phyloP scores from a whole-genome alignment of 2,329 filamentous ascomycete genomes.

The Colletotrichum godetiae region DNA sequence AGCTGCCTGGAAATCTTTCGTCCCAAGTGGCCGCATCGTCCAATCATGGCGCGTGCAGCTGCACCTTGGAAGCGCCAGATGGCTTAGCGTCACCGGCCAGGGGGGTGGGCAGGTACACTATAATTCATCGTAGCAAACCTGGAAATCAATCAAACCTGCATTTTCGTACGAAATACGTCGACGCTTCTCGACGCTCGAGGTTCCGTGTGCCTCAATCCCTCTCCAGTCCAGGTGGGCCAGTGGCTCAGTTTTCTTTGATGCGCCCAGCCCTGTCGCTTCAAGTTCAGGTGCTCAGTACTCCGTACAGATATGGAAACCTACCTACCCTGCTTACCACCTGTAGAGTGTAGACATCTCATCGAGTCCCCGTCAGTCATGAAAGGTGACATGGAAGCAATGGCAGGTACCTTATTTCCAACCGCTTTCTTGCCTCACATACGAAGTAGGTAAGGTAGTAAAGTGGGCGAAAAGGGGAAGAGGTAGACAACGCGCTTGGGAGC shows the following conservation, averaged over 20 bases:
- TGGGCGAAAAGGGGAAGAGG: not conserved
- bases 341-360: too few species aligned
- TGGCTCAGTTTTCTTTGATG: not conserved
- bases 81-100: conserved; percentile 2
- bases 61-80: conserved; percentile 9
- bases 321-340: too few species aligned
- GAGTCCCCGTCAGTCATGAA: not conserved
- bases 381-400: not conserved
- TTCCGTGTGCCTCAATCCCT: not conserved
- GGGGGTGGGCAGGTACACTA: not conserved
- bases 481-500: not conserved
- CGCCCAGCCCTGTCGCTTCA: not conserved
- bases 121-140: not conserved
- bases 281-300: not conserved
- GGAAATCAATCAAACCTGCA: not conserved
- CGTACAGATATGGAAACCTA: too few species aligned
- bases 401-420: not conserved
- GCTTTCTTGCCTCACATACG: not conserved
- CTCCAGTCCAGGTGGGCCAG: not conserved
- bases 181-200: not conserved
- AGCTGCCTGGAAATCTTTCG: conserved; percentile 11
- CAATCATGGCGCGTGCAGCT: conserved; percentile 22
- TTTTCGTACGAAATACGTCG: not conserved
- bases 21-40: conserved; percentile 21
- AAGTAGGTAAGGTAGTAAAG: not conserved